Base-by-base conservation (phyloP, 202 grass and related monocot species). In the Panicum virgatum region DNA sequence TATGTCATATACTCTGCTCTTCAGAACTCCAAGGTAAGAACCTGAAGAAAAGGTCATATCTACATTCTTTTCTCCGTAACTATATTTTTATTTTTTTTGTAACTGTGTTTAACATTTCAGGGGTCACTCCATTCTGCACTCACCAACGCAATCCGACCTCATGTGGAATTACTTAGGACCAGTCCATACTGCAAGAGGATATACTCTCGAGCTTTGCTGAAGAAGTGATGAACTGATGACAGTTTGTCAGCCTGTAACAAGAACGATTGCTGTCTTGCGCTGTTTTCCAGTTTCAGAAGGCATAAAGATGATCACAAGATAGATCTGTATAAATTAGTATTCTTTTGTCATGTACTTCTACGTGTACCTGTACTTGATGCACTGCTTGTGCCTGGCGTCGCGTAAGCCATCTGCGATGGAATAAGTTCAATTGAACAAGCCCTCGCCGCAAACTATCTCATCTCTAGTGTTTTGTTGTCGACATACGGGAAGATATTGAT, bases 171-270 rank as follows among this genome's bases (percentile, higher is more conserved):
- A 30, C 89, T 99, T 54, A 82, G 83, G 74, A 96, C 89, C 37
- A 99, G 86, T 72, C 89, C 93, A 20, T 94, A 89, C 82, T 93
- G 91, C 84, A 99, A 96, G 91, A 90, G 89, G 69, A 99, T 99
- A 73, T 99, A 88, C 77, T 90, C 86, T 26, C 67, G 82, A 64
- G 81, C 80, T 53, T 38, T 87, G 16, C n/a, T n/a, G n/a, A n/a
- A n/a, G n/a, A n/a, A 91, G 67, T 89, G 84, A 92, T 52, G 34
- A 65, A 25, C 66, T 72, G 32, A 61, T 46, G 40, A 18, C 30
- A 51, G 5, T 2, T 53, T 52, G 26, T 73, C 79, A 61, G 19
- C 83, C 54, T 86, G 79, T 83, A 83, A 86, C 88, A 90, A 83
- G 69, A 79, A 79, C 37, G 51, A 37, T 25, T 69, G 42, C 58